Percentiles rank a stretch among this genome's conserved stretches.
phyloP scores from a whole-genome alignment of 176 grass and related monocot species.

The Microstegium vimineum region DNA sequence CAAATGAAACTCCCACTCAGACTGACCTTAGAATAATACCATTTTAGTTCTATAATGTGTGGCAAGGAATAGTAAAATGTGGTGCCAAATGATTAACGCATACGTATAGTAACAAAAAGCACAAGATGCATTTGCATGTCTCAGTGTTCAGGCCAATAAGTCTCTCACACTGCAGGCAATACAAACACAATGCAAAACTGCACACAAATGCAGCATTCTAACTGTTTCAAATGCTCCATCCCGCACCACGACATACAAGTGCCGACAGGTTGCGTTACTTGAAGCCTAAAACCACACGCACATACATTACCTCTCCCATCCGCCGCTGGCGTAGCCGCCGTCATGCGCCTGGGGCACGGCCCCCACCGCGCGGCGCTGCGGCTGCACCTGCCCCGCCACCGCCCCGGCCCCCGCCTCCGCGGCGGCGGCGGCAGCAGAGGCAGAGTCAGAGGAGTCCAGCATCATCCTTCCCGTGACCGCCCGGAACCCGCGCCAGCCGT shows the following conservation, averaged over 20 bases:
- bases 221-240: background rate
- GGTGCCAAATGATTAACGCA: background rate
- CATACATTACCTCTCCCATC: constrained; percentile 51
- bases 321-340: constrained; percentile 44
- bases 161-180: background rate
- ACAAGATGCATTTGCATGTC: background rate
- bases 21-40: background rate
- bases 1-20: too few species aligned
- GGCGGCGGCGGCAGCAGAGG: background rate
- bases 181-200: background rate
- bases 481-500: constrained; percentile 46
- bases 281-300: background rate
- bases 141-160: background rate
- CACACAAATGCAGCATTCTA: background rate
- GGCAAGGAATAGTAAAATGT: background rate
- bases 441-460: constrained; percentile 37
- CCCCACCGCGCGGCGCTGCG: constrained; percentile 33
- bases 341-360: constrained; percentile 30
- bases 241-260: background rate
- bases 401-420: background rate
- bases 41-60: background rate
- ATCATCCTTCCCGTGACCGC: constrained; percentile 62
- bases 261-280: background rate
- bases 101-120: background rate
- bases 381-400: constrained; percentile 27